These are phyloP conservation scores for Podospora sp. DNA, from an alignment of 495 filamentous ascomycete genomes.

Conservation along the genomic window DNA sequence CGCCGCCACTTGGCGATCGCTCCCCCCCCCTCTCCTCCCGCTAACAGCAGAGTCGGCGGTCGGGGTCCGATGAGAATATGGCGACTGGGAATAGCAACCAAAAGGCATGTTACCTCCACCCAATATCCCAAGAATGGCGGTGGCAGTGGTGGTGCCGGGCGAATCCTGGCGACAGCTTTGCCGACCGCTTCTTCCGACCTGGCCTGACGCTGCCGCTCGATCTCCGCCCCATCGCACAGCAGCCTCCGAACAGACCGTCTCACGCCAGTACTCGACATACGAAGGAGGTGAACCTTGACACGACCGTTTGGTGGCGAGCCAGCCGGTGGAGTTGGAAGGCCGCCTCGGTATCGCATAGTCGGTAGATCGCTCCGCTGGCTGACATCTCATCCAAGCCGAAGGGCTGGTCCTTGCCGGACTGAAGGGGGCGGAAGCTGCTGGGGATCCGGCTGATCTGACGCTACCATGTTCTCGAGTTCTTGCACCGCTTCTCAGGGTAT, in stretches of 20 bases:
- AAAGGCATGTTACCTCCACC: not conserved
- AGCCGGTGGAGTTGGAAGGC: not conserved
- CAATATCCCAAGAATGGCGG: not conserved
- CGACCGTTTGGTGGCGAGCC: not conserved
- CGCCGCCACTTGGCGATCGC: conserved; percentile 17
- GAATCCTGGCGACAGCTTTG: not conserved
- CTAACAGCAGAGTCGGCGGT: not conserved
- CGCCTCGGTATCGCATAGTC: conserved; percentile 8
- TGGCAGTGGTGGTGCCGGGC: not conserved
- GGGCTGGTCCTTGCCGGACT: conserved; percentile 26
- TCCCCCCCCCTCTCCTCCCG: conserved; percentile 2
- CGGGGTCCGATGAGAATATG: conserved; percentile 1
- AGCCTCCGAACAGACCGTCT: not conserved
- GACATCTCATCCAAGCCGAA: conserved; percentile 21
- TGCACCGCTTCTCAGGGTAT: conserved; percentile 1
- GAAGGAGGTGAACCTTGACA: not conserved
- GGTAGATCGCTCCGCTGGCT: conserved; percentile 17
- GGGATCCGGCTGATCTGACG: conserved; percentile 22
- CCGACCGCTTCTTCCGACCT: not conserved
- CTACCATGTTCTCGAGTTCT: not conserved
- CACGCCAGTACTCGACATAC: not conserved
- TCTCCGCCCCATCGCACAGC: not conserved
- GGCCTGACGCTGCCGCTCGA: not conserved
- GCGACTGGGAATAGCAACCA: not conserved
- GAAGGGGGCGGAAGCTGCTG: conserved; percentile 1